phyloP scores from a whole-genome alignment of 2,329 filamentous ascomycete genomes.

The Gremmenia infestans region DNA sequence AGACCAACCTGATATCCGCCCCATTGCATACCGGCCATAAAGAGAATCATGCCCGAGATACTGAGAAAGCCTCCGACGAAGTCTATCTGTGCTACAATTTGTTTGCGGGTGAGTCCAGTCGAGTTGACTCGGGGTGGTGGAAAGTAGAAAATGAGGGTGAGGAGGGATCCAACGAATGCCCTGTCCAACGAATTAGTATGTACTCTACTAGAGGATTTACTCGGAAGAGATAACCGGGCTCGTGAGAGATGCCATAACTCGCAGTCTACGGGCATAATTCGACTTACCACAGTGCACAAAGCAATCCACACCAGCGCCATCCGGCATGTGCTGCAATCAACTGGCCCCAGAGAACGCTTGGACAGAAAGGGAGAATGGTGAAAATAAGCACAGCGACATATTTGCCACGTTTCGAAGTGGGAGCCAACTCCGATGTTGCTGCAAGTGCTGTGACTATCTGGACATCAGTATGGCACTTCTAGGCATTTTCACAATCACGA shows the following conservation, averaged over 20 bases:
- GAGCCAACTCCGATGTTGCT: constrained; percentile 63
- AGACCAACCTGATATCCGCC: constrained; percentile 42
- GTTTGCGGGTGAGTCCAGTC: constrained; percentile 33
- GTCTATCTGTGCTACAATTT: constrained; percentile 43
- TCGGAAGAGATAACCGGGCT: no score
- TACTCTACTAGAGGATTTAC: no score
- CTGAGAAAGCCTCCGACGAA: constrained; percentile 46
- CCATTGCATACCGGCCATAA: constrained; percentile 50
- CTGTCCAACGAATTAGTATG: no score
- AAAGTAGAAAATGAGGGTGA: constrained; percentile 48
- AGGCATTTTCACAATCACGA: background rate
- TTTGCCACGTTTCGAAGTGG: constrained; percentile 55
- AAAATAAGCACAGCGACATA: constrained; percentile 57
- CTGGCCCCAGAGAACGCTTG: constrained; percentile 56
- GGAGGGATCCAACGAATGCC: constrained; percentile 45
- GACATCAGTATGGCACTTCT: background rate
- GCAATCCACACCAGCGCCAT: constrained; percentile 51
- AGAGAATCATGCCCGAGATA: constrained; percentile 44
- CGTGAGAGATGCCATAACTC: no score
- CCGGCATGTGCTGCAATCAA: constrained; percentile 42
- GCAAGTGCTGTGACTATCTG: constrained; percentile 54
- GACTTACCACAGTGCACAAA: constrained; percentile 42
- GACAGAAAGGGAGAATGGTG: constrained; percentile 57
- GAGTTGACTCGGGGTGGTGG: constrained; percentile 44
- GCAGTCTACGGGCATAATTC: no score